phyloP scores from a whole-genome alignment of 257 asterid species.

The Linderniella brevidens region DNA sequence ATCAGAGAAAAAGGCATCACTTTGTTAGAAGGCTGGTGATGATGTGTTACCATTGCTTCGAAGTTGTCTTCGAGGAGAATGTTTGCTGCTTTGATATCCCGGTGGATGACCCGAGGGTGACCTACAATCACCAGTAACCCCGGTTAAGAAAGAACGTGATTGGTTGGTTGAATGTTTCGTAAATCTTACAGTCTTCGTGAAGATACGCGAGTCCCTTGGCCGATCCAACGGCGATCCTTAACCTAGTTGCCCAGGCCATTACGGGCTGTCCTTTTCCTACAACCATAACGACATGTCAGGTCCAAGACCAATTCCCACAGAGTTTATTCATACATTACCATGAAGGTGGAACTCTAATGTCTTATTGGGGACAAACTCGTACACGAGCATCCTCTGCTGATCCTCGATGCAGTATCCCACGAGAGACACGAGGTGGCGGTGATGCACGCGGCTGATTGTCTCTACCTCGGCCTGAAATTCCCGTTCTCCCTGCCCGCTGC shows the following conservation, averaged over 20 bases:
- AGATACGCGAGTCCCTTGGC: slow-evolving; percentile 88
- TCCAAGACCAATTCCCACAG: background rate
- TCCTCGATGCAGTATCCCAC: slow-evolving; percentile 79
- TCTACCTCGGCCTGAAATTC: slow-evolving; percentile 97
- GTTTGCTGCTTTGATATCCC: slow-evolving; percentile 48
- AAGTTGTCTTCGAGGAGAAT: slow-evolving; percentile 39
- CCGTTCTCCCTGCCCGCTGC: slow-evolving; percentile 92
- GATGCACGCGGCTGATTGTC: slow-evolving; percentile 90
- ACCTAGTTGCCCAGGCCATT: slow-evolving; percentile 60
- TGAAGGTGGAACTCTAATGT: slow-evolving; percentile 82
- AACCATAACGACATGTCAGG: background rate
- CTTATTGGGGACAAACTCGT: slow-evolving; percentile 63
- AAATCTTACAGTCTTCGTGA: slow-evolving; percentile 72
- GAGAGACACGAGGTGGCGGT: slow-evolving; percentile 86
- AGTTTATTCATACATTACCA: slow-evolving; percentile 19
- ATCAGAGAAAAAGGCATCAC: background rate
- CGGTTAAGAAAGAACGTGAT: no score
- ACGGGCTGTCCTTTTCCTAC: slow-evolving; percentile 62
- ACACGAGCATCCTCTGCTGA: slow-evolving; percentile 58
- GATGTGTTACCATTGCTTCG: slow-evolving; percentile 41
- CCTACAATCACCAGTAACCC: slow-evolving; percentile 14
- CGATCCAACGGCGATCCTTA: slow-evolving; percentile 80
- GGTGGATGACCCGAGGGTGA: slow-evolving; percentile 42
- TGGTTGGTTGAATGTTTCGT: no score
- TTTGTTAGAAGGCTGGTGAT: background rate